Evolutionary conservation across 768 basidiomycete species (phyloP), one percentile per base, ranked within the genome.

Genomic region (Gloeostereum incarnatum): DNA sequence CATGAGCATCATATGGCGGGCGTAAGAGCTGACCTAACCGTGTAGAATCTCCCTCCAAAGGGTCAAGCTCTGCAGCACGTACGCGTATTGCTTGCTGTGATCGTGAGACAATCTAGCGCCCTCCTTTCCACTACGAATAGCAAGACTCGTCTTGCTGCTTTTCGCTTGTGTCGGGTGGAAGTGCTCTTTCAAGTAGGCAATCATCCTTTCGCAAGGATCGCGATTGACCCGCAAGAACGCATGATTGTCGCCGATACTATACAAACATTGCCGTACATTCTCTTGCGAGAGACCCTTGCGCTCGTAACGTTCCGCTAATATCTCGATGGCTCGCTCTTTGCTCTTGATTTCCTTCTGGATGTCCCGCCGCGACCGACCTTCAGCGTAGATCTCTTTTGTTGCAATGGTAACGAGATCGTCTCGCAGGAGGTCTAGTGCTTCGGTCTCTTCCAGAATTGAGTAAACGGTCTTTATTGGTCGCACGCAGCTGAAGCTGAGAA

Each of bases 211-310:
- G 59, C 88, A 91, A 34, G 88, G 88, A 52, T 91, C 88, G 26
- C 88, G 83, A 47, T 91, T 90, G 39, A 74, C 75, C 20, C 88
- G 75, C 45, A 90, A 60, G 68, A 91, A 91, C 8, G 88, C 84
- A 52, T 90, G 85, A 50, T 91, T 91, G 57, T 91, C 88, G 2
- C 88, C 88, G 36, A 91, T 89, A 49, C 81, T 85, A 55, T 90
- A 91, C 35, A 91, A 56, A 51, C 86, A 89, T 51, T 88, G 82
- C 21, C 80, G 71, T 7, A 87, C 61, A 33, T 68, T 59, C 51
- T 90, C 87, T 45, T 78, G 78, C 9, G 66, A 60, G 14, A 87
- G 66, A 5, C 69, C 72, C 13, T 66, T 60, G 14, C 70, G 66
- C 20, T 72, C 64, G 50, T 87, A 88, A 24, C 71, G 75, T 16